phyloP scores from a whole-genome alignment of 179 eudicot species.

The Silene noctiflora region DNA sequence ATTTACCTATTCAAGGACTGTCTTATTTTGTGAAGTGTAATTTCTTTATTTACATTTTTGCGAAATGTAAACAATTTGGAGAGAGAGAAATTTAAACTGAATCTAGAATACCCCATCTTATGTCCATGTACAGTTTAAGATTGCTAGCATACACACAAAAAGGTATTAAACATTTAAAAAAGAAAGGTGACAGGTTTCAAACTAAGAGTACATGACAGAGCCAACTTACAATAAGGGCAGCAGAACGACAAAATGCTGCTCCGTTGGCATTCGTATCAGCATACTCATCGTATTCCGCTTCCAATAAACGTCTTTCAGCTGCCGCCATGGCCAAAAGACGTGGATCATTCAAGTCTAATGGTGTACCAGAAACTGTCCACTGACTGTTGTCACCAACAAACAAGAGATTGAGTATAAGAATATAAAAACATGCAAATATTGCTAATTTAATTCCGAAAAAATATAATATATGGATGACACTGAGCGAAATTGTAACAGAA shows the following conservation, averaged over 20 bases:
- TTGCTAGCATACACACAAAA: background rate
- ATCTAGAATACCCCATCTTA: background rate
- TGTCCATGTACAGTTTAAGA: constrained; percentile 1
- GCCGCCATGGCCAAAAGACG: constrained; percentile 85
- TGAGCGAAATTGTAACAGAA: background rate
- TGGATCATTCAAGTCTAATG: constrained; percentile 64
- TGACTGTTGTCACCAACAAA: constrained; percentile 41
- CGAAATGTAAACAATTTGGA: no score
- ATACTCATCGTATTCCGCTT: constrained; percentile 79
- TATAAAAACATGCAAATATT: no score
- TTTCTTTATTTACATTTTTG: no score
- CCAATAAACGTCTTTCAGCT: constrained; percentile 69
- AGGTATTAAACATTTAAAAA: background rate
- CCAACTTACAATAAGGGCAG: constrained; percentile 69
- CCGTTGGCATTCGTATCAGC: constrained; percentile 70
- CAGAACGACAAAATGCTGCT: constrained; percentile 84
- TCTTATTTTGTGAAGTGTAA: background rate
- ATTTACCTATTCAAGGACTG: background rate
- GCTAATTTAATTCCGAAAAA: background rate
- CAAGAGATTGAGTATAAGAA: constrained; percentile 1
- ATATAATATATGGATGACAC: background rate
- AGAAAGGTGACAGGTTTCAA: background rate
- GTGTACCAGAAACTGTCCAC: constrained; percentile 59
- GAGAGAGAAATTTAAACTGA: background rate
- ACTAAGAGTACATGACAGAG: background rate